phyloP scores from a whole-genome alignment of 2,329 filamentous ascomycete genomes.

The Exserohilum rostratum region DNA sequence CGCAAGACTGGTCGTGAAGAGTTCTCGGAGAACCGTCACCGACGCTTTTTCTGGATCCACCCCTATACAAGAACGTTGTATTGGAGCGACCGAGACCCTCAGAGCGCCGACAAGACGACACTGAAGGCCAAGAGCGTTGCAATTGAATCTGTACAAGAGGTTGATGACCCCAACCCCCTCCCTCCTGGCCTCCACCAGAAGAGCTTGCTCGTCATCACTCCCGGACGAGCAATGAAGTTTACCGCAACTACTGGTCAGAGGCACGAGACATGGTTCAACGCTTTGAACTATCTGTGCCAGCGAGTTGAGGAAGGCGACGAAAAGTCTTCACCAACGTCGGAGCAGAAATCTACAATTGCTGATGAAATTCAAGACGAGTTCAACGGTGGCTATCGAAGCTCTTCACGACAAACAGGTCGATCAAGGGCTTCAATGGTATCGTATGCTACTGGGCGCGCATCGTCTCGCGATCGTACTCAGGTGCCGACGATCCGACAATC shows the following conservation, averaged over 20 bases:
- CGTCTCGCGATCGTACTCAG: conserved; percentile 47
- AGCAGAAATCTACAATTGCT: conserved; percentile 55
- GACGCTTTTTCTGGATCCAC: conserved; percentile 98
- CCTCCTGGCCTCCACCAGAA: conserved; percentile 94
- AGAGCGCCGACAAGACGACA: conserved; percentile 76
- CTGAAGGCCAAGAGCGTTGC: conserved; percentile 85
- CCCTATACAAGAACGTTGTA: conserved; percentile 96
- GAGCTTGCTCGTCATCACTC: conserved; percentile 88
- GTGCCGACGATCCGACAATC: conserved; percentile 56
- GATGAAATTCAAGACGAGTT: conserved; percentile 73
- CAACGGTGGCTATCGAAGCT: conserved; percentile 66
- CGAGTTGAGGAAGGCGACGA: conserved; percentile 64
- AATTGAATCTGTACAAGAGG: conserved; percentile 90
- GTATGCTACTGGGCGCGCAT: conserved; percentile 68
- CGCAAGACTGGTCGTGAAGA: conserved; percentile 88
- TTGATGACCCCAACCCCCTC: conserved; percentile 92
- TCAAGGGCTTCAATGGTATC: conserved; percentile 73
- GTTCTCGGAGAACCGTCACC: conserved; percentile 86
- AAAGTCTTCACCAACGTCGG: conserved; percentile 7
- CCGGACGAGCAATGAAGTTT: conserved; percentile 88
- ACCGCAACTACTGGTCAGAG: conserved; percentile 92
- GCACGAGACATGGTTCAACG: conserved; percentile 99
- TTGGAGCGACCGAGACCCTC: conserved; percentile 92
- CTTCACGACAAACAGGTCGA: conserved; percentile 59
- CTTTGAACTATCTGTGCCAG: conserved; percentile 87